These are phyloP conservation scores for Aspergillus ochraceus DNA, from an alignment of 2,329 filamentous ascomycete species.

Conservation along the genomic window DNA sequence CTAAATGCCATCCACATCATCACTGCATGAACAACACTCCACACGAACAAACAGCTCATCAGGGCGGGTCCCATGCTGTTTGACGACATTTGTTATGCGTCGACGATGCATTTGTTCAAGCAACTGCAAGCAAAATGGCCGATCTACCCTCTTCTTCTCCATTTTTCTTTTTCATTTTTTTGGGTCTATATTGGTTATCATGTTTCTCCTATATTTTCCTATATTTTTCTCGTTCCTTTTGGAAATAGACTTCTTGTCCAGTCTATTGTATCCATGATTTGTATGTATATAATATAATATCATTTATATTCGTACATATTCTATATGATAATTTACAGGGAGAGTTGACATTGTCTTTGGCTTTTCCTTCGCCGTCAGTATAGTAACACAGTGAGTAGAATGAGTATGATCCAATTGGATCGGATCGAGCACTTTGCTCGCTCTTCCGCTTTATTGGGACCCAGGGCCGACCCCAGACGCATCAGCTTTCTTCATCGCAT, in stretches of 20 bases:
- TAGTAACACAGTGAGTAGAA: neutral
- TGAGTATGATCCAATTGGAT: neutral
- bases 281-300: conserved; percentile 7
- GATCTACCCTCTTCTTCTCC: neutral
- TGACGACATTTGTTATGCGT: neutral
- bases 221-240: neutral
- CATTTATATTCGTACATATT: conserved; percentile 5
- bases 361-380: neutral
- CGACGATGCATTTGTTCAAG: neutral
- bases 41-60: neutral
- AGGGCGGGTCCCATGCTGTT: neutral
- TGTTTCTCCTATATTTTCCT: no score
- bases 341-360: neutral
- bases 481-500: conserved; percentile 33
- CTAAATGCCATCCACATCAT: neutral
- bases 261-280: neutral
- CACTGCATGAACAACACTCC: neutral
- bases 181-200: no score
- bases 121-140: neutral
- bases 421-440: neutral
- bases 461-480: conserved; percentile 11
- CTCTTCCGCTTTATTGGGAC: neutral
- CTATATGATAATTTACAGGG: conserved; percentile 14
- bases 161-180: no score
- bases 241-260: neutral